Percentiles rank a stretch among this genome's conserved stretches.
phyloP scores from a whole-genome alignment of 352 stramenopile species.

The Phytophthora sp. region DNA sequence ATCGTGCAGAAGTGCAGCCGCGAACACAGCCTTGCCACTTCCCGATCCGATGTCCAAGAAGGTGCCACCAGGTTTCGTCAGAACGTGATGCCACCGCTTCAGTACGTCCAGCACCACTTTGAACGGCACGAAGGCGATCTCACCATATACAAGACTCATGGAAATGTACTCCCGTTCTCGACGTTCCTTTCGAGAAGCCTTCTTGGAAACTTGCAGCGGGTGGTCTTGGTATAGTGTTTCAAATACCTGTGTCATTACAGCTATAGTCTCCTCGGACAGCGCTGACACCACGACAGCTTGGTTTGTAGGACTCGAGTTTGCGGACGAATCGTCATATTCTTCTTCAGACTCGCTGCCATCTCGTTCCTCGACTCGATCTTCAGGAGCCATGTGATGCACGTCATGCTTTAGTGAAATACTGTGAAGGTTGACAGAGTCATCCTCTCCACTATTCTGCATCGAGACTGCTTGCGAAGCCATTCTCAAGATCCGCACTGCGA shows the following conservation, averaged over 20 bases:
- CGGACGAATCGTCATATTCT: conserved; percentile 2
- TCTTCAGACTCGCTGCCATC: conserved; percentile 18
- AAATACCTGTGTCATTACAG: conserved; percentile 42
- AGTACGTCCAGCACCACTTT: conserved; percentile 63
- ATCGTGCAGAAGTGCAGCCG: conserved; percentile 80
- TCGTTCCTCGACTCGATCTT: conserved; percentile 16
- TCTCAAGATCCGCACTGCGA: conserved; percentile 12
- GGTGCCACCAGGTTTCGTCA: conserved; percentile 67
- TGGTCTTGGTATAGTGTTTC: conserved; percentile 51
- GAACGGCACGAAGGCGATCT: conserved; percentile 89
- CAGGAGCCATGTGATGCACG: not conserved
- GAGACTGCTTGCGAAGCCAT: conserved; percentile 6
- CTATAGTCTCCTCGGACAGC: conserved; percentile 32
- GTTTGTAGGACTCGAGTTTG: conserved; percentile 16
- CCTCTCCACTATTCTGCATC: conserved; percentile 2
- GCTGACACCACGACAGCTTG: conserved; percentile 28
- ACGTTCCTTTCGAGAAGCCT: conserved; percentile 44
- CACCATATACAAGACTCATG: conserved; percentile 88
- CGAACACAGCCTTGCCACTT: conserved; percentile 89
- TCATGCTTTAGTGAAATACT: not conserved
- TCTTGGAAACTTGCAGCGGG: conserved; percentile 40
- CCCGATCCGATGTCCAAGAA: conserved; percentile 91
- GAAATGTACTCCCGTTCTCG: conserved; percentile 64
- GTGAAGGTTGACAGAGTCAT: not conserved
- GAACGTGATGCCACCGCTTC: conserved; percentile 63